Percentiles rank a stretch among this genome's conserved stretches.
phyloP scores from a whole-genome alignment of 257 asterid species.

The Solanum sitiens region DNA sequence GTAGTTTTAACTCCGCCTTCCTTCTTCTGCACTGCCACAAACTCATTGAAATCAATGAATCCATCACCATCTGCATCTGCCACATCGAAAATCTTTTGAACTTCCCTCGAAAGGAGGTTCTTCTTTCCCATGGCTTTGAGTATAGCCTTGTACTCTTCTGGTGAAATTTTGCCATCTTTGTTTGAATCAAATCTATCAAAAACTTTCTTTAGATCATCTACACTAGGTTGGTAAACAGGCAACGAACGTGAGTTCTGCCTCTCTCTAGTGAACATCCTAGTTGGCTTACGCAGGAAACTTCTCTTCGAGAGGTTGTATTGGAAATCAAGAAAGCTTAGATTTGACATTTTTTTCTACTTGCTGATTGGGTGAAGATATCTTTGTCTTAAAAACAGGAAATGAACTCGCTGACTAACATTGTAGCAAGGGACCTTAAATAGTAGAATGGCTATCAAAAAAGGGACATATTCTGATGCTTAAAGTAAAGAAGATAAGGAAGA shows the following conservation, averaged over 20 bases:
- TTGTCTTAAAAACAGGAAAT: not conserved
- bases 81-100: slow-evolving; percentile 64
- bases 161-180: slow-evolving; percentile 76
- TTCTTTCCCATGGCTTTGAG: slow-evolving; percentile 50
- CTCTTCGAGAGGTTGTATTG: slow-evolving; percentile 56
- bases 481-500: slow-evolving; percentile 21
- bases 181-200: slow-evolving; percentile 64
- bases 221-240: slow-evolving; percentile 33
- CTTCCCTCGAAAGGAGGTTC: slow-evolving; percentile 36
- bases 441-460: not conserved
- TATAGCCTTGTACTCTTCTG: slow-evolving; percentile 66
- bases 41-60: slow-evolving; percentile 74
- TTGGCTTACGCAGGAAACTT: slow-evolving; percentile 51
- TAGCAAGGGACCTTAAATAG: slow-evolving; percentile 3
- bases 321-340: slow-evolving; percentile 50
- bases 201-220: slow-evolving; percentile 55
- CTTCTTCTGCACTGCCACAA: slow-evolving; percentile 66
- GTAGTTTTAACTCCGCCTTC: slow-evolving; percentile 55
- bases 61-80: slow-evolving; percentile 81
- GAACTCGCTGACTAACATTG: not conserved
- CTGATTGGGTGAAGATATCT: not conserved
- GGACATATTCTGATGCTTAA: slow-evolving; percentile 17
- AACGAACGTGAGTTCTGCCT: slow-evolving; percentile 33
- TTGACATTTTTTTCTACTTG: slow-evolving; percentile 27
- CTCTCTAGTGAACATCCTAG: slow-evolving; percentile 41